These are phyloP conservation scores for Penstemon davidsonii DNA, from an alignment of 257 asterid species.

Conservation along the genomic window DNA sequence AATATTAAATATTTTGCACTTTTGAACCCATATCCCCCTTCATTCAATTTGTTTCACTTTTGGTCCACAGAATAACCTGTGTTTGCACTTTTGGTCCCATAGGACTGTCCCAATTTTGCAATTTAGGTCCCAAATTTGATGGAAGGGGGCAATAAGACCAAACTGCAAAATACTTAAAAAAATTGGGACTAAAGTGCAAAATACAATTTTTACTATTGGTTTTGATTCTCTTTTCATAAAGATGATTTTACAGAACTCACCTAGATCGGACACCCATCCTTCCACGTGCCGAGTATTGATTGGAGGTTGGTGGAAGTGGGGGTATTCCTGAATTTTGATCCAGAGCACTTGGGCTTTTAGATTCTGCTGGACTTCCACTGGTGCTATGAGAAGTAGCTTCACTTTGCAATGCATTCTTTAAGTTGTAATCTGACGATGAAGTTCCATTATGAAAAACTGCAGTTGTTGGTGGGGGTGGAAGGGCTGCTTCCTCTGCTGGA, in stretches of 20 bases:
- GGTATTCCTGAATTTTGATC: slow-evolving; percentile 83
- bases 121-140: no score
- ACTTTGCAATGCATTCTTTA: slow-evolving; percentile 58
- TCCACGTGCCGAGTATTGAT: slow-evolving; percentile 86
- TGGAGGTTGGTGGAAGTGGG: slow-evolving; percentile 90
- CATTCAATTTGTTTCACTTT: no score
- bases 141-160: no score
- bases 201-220: no score
- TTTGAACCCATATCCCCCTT: no score
- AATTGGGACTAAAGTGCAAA: no score
- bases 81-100: no score
- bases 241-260: slow-evolving; percentile 37
- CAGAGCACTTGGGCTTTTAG: slow-evolving; percentile 46
- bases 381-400: slow-evolving; percentile 46
- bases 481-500: slow-evolving; percentile 67
- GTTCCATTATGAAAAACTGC: slow-evolving; percentile 81
- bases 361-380: slow-evolving; percentile 49
- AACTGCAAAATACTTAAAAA: no score
- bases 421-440: slow-evolving; percentile 51
- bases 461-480: slow-evolving; percentile 79
- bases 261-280: slow-evolving; percentile 83
- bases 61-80: no score
- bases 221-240: background rate
- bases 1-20: no score
- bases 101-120: no score